Conservation (phyloP, 2,329 filamentous ascomycete genomes). For the Ilyonectria destructans region DNA sequence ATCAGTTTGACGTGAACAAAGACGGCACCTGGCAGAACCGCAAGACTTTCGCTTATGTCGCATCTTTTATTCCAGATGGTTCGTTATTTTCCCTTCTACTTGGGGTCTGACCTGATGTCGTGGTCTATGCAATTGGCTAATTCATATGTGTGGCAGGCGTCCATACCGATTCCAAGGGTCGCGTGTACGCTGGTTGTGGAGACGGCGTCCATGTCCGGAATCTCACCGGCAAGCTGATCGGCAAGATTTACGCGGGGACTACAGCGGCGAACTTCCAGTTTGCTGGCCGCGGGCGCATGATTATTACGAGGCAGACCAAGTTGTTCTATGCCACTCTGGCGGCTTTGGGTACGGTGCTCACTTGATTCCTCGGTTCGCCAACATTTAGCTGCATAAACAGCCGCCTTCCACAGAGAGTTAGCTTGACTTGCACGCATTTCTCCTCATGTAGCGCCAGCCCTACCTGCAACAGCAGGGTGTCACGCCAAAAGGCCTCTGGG, state of each 20-base stretch:
- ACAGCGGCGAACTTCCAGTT: constrained; percentile 65
- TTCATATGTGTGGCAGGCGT: constrained; percentile 59
- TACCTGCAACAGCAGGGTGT: too few species aligned
- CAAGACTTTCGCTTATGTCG: constrained; percentile 71
- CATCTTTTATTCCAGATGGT: constrained; percentile 73
- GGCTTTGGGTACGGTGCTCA: constrained; percentile 37
- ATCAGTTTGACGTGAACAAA: constrained; percentile 57
- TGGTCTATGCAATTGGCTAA: not conserved
- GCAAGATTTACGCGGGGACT: constrained; percentile 70
- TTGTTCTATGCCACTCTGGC: constrained; percentile 52
- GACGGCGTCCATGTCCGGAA: constrained; percentile 68
- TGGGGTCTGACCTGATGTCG: too few species aligned
- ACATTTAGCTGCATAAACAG: too few species aligned
- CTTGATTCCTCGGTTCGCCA: constrained; percentile 6
- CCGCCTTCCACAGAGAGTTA: too few species aligned
- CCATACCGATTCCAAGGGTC: constrained; percentile 69
- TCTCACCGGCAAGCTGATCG: constrained; percentile 62
- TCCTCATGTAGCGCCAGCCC: too few species aligned
- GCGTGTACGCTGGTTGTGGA: constrained; percentile 68
- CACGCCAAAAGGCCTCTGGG: too few species aligned
- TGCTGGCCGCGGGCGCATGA: constrained; percentile 55
- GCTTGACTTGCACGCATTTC: too few species aligned
- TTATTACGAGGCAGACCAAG: constrained; percentile 55
- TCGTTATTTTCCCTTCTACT: constrained; percentile 34
- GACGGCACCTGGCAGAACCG: constrained; percentile 66